These are phyloP conservation scores for Rhynchosporium agropyri DNA, from an alignment of 2,329 filamentous ascomycete species.

Conservation along the genomic window DNA sequence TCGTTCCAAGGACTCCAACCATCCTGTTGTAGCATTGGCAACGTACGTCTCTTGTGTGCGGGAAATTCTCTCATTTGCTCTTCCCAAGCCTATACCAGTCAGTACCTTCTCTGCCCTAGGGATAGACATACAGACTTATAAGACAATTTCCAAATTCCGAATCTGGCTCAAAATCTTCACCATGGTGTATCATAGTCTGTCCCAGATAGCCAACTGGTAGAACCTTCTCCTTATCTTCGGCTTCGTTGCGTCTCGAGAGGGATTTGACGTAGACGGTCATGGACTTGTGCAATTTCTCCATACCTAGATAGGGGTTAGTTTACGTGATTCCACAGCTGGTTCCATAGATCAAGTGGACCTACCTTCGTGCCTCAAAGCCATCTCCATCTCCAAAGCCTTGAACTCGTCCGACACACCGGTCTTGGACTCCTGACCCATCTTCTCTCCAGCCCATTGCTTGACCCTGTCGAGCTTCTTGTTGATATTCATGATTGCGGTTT, in stretches of 20 bases:
- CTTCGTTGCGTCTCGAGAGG: conserved; percentile 79
- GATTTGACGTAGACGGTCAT: conserved; percentile 88
- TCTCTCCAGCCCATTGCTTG: conserved; percentile 97
- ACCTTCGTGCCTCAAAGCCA: conserved; percentile 89
- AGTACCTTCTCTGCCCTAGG: conserved; percentile 21
- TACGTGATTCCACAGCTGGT: neutral
- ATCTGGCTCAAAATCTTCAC: conserved; percentile 88
- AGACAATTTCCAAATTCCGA: conserved; percentile 91
- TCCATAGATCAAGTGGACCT: conserved; percentile 39
- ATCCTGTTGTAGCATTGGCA: conserved; percentile 74
- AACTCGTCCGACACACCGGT: conserved; percentile 89
- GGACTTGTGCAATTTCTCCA: conserved; percentile 85
- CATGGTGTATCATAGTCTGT: conserved; percentile 82
- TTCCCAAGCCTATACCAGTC: conserved; percentile 65
- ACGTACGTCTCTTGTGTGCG: conserved; percentile 84
- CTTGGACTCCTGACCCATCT: conserved; percentile 90
- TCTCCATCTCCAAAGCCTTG: conserved; percentile 85
- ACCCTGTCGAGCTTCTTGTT: conserved; percentile 89
- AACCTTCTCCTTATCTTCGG: conserved; percentile 84
- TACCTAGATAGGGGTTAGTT: conserved; percentile 60
- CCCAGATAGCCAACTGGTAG: conserved; percentile 79
- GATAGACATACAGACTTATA: conserved; percentile 53
- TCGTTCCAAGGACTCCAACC: conserved; percentile 90
- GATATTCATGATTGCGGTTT: conserved; percentile 43
- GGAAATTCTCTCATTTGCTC: conserved; percentile 85